These are phyloP conservation scores for Pelargonium fulgidum DNA, from an alignment of 441 rosid genomes.

Conservation along the genomic window DNA sequence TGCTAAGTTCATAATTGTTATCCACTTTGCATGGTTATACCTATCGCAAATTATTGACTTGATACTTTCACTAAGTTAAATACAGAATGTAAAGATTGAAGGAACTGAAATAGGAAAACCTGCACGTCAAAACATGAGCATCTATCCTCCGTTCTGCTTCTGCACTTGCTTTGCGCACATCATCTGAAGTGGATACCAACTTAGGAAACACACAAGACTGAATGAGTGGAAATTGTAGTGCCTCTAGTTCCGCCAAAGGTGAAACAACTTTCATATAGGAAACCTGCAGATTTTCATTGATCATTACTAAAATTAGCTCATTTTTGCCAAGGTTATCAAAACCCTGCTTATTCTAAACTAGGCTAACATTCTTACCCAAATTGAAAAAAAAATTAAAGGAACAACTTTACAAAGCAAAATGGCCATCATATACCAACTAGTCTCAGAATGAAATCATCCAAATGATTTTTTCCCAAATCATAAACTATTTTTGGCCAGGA, in stretches of 20 bases:
- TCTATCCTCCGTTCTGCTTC: slow-evolving; percentile 78
- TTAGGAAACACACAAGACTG: slow-evolving; percentile 67
- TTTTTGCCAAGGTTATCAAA: neutral
- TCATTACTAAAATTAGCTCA: neutral
- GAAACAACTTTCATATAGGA: slow-evolving; percentile 57
- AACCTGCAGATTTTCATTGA: slow-evolving; percentile 40
- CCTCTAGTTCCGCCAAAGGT: slow-evolving; percentile 62
- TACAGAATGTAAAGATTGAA: slow-evolving; percentile 7
- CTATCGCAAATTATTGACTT: neutral
- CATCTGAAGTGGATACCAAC: slow-evolving; percentile 54
- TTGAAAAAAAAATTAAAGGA: neutral
- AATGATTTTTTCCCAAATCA: neutral
- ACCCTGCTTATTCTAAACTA: neutral
- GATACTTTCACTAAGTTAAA: neutral
- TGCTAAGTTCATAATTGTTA: neutral
- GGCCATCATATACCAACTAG: neutral
- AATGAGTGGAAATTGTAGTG: slow-evolving; percentile 28
- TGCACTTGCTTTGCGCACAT: slow-evolving; percentile 64
- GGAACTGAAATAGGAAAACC: slow-evolving; percentile 35
- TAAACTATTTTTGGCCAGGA: neutral
- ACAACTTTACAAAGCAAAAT: neutral
- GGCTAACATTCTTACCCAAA: neutral
- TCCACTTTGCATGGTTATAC: neutral
- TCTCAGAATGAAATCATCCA: neutral
- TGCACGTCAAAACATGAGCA: slow-evolving; percentile 51